Conservation (phyloP, 768 basidiomycete species). For the Phylloporus scabripes region DNA sequence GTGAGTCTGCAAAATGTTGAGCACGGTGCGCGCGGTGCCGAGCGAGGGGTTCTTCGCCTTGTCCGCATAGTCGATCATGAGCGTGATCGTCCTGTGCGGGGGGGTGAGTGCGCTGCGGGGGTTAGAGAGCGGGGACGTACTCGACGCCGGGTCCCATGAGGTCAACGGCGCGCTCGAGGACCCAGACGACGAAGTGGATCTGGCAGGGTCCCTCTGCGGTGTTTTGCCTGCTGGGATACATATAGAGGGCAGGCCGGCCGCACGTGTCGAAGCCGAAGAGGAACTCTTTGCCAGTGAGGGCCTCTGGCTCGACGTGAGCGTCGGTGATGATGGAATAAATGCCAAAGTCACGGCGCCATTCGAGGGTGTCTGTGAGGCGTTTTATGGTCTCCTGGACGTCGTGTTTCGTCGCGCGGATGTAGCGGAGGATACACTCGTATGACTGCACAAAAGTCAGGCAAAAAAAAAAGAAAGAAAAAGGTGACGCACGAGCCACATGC, state of each 20-base stretch:
- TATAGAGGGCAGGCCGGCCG: slow-evolving; percentile 64
- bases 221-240: slow-evolving; percentile 69
- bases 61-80: slow-evolving; percentile 77
- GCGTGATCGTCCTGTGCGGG: slow-evolving; percentile 48
- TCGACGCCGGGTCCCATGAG: slow-evolving; percentile 80
- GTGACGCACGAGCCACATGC: slow-evolving; percentile 65
- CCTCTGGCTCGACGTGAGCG: slow-evolving; percentile 68
- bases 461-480: not conserved
- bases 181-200: slow-evolving; percentile 69
- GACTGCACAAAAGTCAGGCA: slow-evolving; percentile 31
- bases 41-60: slow-evolving; percentile 54
- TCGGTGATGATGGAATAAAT: slow-evolving; percentile 58
- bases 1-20: slow-evolving; percentile 71
- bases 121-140: slow-evolving; percentile 35
- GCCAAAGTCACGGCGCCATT: slow-evolving; percentile 78
- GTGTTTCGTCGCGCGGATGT: slow-evolving; percentile 77
- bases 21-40: slow-evolving; percentile 34
- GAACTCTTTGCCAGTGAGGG: slow-evolving; percentile 77
- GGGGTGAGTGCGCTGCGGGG: not conserved
- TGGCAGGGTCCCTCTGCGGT: slow-evolving; percentile 64
- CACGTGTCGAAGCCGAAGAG: slow-evolving; percentile 67
- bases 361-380: slow-evolving; percentile 65
- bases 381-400: slow-evolving; percentile 50
- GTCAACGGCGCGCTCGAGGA: slow-evolving; percentile 71
- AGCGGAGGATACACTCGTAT: slow-evolving; percentile 71